Base-by-base conservation (phyloP, 345 rosid genomes). In the Tarenaya hassleriana region DNA sequence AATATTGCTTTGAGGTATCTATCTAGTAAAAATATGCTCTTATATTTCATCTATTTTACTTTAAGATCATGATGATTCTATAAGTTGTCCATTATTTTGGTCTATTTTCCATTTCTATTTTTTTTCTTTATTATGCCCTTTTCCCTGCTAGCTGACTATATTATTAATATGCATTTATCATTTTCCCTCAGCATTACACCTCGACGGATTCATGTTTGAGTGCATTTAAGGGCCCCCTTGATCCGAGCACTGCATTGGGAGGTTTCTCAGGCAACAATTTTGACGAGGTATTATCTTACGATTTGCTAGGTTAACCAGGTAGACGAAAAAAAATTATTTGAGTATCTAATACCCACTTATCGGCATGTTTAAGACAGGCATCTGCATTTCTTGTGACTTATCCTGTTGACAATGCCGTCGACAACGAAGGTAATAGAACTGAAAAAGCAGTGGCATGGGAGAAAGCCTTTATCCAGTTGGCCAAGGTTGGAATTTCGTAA, bases 201-300 rank as follows among this genome's bases (percentile, higher is more conserved):
- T 80, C 98, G 49, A 76, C 95, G 47, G 98, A 87, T 9, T 42
- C 75, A 51, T 91, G 98, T 69, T 59, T 80, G 85, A 84, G 98
- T 67, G 95, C 98, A 42, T 91, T 84, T 70, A 91, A 91, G 71
- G 98, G 80, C 33, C 98, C 98, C 11, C 84, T 91, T 48, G 96
- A 91, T 76, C 98, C 98, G 73, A 84, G 79, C 69, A 84, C 95
- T 57, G 81, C 85, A 47, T 57, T 91, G 63, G 98, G 98, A 73
- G 98, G 98, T 63, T 87, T 87, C 69, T 69, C 78, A 37, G 89
- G 95, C 69, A 91, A 73, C 73, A 84, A 74, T 75, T 91, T 74
- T 51, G 77, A 79, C 31, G 90, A 92, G 96, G 98, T 88, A 74
- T 46, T 34, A 44, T 48, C 52, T 58, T 68, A 39, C 51, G 29